Evolutionary conservation across 768 basidiomycete genomes (phyloP).

Genomic region (Trametes cinnabarina): DNA sequence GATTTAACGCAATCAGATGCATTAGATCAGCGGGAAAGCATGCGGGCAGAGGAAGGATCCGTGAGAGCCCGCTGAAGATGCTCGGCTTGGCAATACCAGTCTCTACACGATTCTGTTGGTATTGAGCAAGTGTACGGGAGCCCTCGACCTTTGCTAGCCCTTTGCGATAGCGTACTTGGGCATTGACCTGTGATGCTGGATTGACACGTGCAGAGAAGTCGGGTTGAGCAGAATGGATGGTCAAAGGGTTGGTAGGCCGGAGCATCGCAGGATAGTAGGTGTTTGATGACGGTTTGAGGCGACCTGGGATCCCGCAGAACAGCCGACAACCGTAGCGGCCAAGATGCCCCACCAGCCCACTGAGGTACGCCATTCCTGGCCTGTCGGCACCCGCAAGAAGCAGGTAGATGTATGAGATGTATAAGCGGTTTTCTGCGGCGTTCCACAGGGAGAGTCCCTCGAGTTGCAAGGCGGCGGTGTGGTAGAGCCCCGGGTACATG

Average conservation of each 20-base stretch:
- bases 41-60: background rate
- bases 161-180: no score
- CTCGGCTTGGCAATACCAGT: conserved; percentile 38
- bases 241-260: conserved; percentile 27
- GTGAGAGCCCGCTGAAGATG: conserved; percentile 33
- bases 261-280: conserved; percentile 36
- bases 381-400: conserved; percentile 3
- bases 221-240: conserved; percentile 25
- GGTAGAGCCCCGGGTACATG: conserved; percentile 29
- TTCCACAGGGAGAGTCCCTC: conserved; percentile 32
- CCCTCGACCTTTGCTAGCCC: no score
- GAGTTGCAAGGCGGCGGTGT: no score
- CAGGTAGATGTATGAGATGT: conserved; percentile 20
- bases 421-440: background rate
- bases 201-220: conserved; percentile 31
- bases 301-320: conserved; percentile 31
- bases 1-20: conserved; percentile 39
- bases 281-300: conserved; percentile 23
- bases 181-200: conserved; percentile 17
- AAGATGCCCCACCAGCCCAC: conserved; percentile 37
- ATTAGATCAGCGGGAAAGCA: conserved; percentile 37
- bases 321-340: conserved; percentile 35
- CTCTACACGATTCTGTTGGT: conserved; percentile 23
- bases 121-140: conserved; percentile 28
- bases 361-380: conserved; percentile 23